Base-by-base conservation (phyloP, 108 stramenopile species). In the Schizochytrium sp. region DNA sequence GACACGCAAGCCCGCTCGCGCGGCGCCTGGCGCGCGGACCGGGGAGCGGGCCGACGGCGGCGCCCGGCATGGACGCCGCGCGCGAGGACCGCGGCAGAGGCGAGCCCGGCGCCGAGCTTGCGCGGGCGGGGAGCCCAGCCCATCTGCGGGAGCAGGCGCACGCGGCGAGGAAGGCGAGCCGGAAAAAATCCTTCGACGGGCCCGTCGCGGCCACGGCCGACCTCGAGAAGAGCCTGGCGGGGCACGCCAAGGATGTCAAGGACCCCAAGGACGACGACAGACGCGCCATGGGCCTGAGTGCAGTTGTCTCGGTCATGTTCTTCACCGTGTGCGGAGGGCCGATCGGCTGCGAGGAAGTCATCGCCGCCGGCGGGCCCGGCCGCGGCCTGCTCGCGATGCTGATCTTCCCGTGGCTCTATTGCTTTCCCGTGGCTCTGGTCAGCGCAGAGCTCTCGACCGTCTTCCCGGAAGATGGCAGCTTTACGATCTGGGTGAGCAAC, bases 271-370 rank as follows among this genome's bases (percentile, higher is more conserved):
- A 34, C 34, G 34, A 34, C 5, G 57, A 28, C 41, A 55, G 57
- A 55, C 53, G 34, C 14, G 53, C 48, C 29, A 25, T 87, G 29
- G 87, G 87, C 41, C n/a, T 87, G 25, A 41, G n/a, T 25, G 57
- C 29, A 5, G 23, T 87, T 5, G 87, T 57, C 55, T 28, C 5
- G 19, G n/a, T 87, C 5, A 41, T 57, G 25, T 87, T 87, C 57
- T 87, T 87, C 87, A 57, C 87, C 19, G 87, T 87, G 28, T 57
- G 87, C 53, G 87, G 87, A 21, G 87, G 87, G 0, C 87, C 87
- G 19, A 57, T 87, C 57, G 87, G 87, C 16, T 57, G n/a, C 41
- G 87, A 87, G 57, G 87, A 55, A 28, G 53, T 57, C 29, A 57
- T 87, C 23, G n/a, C 87, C 5, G 48, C 87, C 5, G 87, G 87